Percentiles rank a stretch among this genome's conserved stretches.
phyloP scores from a whole-genome alignment of 306 rosid species.

The Cyclanthera cordifolia region DNA sequence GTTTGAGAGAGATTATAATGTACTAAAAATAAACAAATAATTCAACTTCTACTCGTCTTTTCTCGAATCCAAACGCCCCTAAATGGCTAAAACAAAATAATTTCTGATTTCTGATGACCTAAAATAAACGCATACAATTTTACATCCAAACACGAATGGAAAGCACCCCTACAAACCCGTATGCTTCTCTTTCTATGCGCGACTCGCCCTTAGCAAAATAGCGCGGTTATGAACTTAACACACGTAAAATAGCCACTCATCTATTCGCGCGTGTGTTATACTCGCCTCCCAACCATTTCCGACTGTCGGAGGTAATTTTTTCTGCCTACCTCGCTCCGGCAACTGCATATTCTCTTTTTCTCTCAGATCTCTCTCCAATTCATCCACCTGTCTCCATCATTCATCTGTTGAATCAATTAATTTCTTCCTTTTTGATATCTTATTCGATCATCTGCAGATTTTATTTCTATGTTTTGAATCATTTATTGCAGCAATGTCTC shows the following conservation, averaged over 20 bases:
- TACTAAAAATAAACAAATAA: too few relatives aligned
- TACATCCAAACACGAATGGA: too few relatives aligned
- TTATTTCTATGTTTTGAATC: neutral
- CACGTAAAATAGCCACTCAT: neutral
- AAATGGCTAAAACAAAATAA: too few relatives aligned
- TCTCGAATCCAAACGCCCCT: too few relatives aligned
- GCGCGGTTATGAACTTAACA: neutral
- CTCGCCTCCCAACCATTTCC: neutral
- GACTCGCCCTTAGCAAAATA: neutral
- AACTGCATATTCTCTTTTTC: neutral
- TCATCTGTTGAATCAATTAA: neutral
- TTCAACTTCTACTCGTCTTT: too few relatives aligned
- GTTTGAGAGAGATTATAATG: too few relatives aligned
- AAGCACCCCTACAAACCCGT: too few relatives aligned
- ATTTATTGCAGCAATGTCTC: constrained; percentile 24
- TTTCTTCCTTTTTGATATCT: neutral
- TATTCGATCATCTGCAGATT: neutral
- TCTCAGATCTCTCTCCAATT: neutral
- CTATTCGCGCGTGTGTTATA: neutral
- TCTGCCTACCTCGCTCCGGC: constrained; percentile 10
- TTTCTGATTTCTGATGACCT: too few relatives aligned
- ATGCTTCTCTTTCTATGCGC: too few relatives aligned
- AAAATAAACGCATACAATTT: too few relatives aligned
- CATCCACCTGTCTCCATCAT: neutral
- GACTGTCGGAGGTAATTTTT: neutral